A percentile compares a stretch with the other conserved stretches of the same genome.
Evolutionary conservation across 2,329 filamentous ascomycete genomes (phyloP).

Genomic region (Hypoxylon sp.): DNA sequence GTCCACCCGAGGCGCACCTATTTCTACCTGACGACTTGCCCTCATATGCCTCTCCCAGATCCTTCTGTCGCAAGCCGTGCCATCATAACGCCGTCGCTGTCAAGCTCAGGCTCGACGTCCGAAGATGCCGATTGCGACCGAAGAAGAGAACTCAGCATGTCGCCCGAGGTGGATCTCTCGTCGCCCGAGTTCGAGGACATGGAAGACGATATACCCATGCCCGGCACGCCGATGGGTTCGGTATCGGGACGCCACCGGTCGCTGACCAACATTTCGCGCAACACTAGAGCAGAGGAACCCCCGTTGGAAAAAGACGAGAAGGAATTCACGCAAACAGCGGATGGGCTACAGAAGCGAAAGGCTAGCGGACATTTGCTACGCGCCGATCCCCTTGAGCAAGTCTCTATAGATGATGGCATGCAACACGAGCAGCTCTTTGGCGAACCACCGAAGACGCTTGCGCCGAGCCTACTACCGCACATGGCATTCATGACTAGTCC

Average conservation of each 20-base stretch:
- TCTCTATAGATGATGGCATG: conserved; percentile 56
- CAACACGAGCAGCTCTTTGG: conserved; percentile 67
- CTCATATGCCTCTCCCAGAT: conserved; percentile 83
- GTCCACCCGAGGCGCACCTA: conserved; percentile 95
- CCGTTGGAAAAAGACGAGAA: conserved; percentile 94
- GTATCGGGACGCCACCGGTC: conserved; percentile 53
- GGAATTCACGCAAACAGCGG: conserved; percentile 96
- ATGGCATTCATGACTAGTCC: conserved; percentile 66
- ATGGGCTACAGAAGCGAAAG: conserved; percentile 78
- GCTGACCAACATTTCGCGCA: conserved; percentile 62
- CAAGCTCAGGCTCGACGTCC: conserved; percentile 73
- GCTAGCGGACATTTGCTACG: conserved; percentile 60
- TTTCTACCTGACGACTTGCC: conserved; percentile 92
- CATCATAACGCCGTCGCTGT: conserved; percentile 87
- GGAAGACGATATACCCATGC: conserved; percentile 69
- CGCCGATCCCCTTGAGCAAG: conserved; percentile 52
- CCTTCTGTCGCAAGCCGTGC: conserved; percentile 62
- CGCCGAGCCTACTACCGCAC: conserved; percentile 51
- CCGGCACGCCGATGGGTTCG: conserved; percentile 72
- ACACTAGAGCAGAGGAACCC: conserved; percentile 81
- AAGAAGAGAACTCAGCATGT: conserved; percentile 81
- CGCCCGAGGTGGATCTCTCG: conserved; percentile 92
- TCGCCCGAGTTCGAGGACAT: conserved; percentile 85
- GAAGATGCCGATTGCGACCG: conserved; percentile 78
- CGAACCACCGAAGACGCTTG: conserved; percentile 53